Percentiles rank a stretch among this genome's conserved stretches.
Evolutionary conservation across 345 rosid genomes (phyloP).

Genomic region (Triadica sebifera): DNA sequence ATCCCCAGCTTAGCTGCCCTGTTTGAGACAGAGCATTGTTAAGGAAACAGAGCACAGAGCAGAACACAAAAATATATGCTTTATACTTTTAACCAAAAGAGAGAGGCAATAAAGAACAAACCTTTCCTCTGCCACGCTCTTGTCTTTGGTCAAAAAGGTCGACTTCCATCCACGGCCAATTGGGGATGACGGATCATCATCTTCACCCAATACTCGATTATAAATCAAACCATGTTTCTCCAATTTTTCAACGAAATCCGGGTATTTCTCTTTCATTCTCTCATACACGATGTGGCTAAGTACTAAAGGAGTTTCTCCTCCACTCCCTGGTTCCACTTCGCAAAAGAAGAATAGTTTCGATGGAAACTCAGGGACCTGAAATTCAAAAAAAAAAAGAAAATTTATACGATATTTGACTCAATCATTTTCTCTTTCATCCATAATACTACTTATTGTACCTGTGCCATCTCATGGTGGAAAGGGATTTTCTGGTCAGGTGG

Average conservation of each 20-base stretch:
- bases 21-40: not conserved
- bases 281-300: constrained; percentile 77
- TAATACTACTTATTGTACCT: constrained; percentile 36
- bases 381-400: not conserved
- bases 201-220: constrained; percentile 67
- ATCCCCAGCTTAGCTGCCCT: constrained; percentile 80
- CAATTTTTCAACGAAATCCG: constrained; percentile 60
- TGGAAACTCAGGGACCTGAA: constrained; percentile 86
- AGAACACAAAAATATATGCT: no score
- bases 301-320: constrained; percentile 91
- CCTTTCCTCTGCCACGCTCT: constrained; percentile 71
- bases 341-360: constrained; percentile 86
- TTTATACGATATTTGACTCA: not conserved
- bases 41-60: not conserved
- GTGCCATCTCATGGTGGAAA: constrained; percentile 96
- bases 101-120: constrained; percentile 10
- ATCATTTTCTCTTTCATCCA: not conserved
- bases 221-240: constrained; percentile 76
- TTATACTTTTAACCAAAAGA: not conserved
- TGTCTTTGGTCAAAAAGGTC: constrained; percentile 73
- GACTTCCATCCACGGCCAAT: constrained; percentile 98
- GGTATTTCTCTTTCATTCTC: constrained; percentile 64
- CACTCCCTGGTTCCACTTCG: constrained; percentile 77
- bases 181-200: constrained; percentile 76
- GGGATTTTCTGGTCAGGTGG: constrained; percentile 91